Percentiles rank a stretch among this genome's conserved stretches.
Conservation (phyloP, 495 filamentous ascomycete genomes). For the Xylaria grammica region DNA sequence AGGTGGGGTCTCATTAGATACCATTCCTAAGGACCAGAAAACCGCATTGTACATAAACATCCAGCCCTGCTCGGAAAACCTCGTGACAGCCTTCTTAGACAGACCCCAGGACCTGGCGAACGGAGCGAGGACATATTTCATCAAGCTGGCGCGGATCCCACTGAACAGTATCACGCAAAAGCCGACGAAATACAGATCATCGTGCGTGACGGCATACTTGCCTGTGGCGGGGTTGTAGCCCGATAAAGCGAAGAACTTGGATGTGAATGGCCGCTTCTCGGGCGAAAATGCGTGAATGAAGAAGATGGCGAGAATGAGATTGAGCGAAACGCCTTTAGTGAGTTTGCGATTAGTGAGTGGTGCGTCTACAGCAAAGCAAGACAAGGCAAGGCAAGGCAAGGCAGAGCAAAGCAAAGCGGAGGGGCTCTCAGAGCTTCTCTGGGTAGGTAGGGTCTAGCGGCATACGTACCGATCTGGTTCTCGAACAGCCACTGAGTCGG, state of each 20-base stretch:
- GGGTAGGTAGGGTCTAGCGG: not conserved
- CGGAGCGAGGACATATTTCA: conserved; percentile 71
- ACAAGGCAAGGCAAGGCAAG: not conserved
- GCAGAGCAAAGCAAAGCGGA: too few relatives aligned
- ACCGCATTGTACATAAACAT: conserved; percentile 66
- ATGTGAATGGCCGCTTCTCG: conserved; percentile 60
- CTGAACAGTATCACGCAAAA: conserved; percentile 71
- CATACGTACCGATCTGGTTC: conserved; percentile 24
- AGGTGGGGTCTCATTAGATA: conserved; percentile 44
- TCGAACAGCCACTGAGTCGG: conserved; percentile 25
- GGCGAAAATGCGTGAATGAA: conserved; percentile 67
- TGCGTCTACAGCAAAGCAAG: not conserved
- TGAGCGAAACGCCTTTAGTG: conserved; percentile 63
- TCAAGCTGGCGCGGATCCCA: conserved; percentile 65
- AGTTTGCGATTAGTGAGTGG: conserved; percentile 13
- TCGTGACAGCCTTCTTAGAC: conserved; percentile 61
- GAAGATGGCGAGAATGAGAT: conserved; percentile 63
- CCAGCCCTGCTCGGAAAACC: conserved; percentile 79
- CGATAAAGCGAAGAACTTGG: conserved; percentile 69
- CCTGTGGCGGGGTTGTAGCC: conserved; percentile 63
- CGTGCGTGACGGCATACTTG: conserved; percentile 64
- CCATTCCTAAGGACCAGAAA: conserved; percentile 73
- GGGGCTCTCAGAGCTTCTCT: too few relatives aligned
- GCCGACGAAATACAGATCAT: conserved; percentile 69
- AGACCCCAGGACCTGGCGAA: conserved; percentile 63